Evolutionary conservation across 129 eudicot species (phyloP).

Genomic region (Artemisia tridentata): DNA sequence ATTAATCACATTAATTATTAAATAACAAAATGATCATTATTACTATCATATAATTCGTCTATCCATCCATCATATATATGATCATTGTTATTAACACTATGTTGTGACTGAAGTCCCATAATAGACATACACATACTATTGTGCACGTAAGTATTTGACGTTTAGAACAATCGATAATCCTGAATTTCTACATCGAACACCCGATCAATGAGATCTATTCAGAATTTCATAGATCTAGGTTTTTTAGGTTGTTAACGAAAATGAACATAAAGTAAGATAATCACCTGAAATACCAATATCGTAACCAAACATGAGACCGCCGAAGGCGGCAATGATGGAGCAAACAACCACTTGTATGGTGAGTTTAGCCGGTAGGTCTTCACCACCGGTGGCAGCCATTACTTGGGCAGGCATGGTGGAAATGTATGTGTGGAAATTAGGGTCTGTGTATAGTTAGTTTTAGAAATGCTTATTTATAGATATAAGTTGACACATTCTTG

Average conservation of each 20-base stretch:
- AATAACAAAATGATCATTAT: too few relatives aligned
- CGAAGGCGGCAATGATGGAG: constrained; percentile 62
- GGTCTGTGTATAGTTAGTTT: background rate
- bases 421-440: background rate
- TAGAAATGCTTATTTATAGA: constrained; percentile 28
- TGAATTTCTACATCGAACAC: too few relatives aligned
- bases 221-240: constrained; percentile 1
- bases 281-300: constrained; percentile 60
- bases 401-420: constrained; percentile 44
- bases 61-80: background rate
- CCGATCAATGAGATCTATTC: too few relatives aligned
- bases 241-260: background rate
- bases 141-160: too few relatives aligned
- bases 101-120: too few relatives aligned
- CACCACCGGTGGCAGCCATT: constrained; percentile 29
- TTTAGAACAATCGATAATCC: too few relatives aligned
- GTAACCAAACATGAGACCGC: constrained; percentile 73
- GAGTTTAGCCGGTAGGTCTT: constrained; percentile 49
- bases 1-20: background rate
- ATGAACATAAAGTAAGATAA: background rate
- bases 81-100: background rate
- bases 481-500: constrained; percentile 23
- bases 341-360: constrained; percentile 49
- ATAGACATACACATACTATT: too few relatives aligned
- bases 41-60: too few relatives aligned